These are phyloP conservation scores for Trametes sp. DNA, from an alignment of 1,284 basidiomycete genomes.

Conservation along the genomic window DNA sequence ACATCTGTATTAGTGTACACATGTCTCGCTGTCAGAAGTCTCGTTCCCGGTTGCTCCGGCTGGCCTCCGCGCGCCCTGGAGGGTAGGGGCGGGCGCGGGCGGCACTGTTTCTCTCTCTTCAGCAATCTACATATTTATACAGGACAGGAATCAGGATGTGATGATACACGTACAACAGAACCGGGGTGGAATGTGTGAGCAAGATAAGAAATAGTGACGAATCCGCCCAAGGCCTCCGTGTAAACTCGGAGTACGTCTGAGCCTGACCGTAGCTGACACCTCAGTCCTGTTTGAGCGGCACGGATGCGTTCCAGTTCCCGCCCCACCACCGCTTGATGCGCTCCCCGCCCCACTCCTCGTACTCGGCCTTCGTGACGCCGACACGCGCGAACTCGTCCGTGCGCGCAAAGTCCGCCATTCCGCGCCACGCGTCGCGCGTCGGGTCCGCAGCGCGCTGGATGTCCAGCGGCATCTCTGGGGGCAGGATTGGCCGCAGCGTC, in stretches of 20 bases:
- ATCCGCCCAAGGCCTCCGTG: neutral
- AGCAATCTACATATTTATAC: conserved; percentile 37
- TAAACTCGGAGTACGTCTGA: neutral
- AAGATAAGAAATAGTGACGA: neutral
- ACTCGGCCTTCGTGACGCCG: conserved; percentile 79
- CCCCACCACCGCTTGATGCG: conserved; percentile 84
- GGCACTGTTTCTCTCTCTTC: conserved; percentile 19
- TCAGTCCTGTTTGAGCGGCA: no score
- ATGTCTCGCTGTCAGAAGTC: conserved; percentile 29
- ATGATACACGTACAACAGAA: conserved; percentile 11
- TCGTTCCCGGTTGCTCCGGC: conserved; percentile 18
- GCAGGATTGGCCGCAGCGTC: conserved; percentile 81
- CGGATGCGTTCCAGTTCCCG: conserved; percentile 74
- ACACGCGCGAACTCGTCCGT: conserved; percentile 66
- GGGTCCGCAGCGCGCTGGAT: conserved; percentile 73
- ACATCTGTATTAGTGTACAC: conserved; percentile 31
- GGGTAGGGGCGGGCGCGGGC: conserved; percentile 16
- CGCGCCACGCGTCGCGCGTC: conserved; percentile 86
- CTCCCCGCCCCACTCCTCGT: conserved; percentile 92
- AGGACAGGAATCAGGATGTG: conserved; percentile 19
- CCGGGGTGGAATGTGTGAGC: neutral
- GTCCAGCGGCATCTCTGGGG: conserved; percentile 76
- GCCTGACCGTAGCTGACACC: no score
- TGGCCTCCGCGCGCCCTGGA: conserved; percentile 19
- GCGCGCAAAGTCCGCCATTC: conserved; percentile 86